Base-by-base conservation (phyloP, 495 filamentous ascomycete species). In the Aspergillus homomorphus region DNA sequence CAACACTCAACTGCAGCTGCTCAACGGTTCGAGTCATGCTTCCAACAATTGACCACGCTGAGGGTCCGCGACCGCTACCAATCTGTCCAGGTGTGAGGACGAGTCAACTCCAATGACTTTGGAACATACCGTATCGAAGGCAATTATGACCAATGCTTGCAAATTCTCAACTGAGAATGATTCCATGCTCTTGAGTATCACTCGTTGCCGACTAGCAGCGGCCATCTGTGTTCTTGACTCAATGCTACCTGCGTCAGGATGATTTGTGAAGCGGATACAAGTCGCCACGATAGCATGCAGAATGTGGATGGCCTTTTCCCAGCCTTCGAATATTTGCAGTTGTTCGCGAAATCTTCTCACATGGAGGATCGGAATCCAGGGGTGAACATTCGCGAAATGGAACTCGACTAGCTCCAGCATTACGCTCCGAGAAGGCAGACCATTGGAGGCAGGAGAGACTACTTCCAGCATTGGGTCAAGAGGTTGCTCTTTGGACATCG, bases 11-110 rank as follows among this genome's bases (percentile, higher is more conserved):
- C 45, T 68, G 62, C 9, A 71, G 54, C 12, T 71, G 62, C 18
- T 71, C 66, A 0, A 71, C 68, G 1, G 66, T 67, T 1, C 66
- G 42, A 0, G 60, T 58, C 62, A 71, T 62, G 23, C 62, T 62
- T 14, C 68, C 68, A 14, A 71, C 57, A 16, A 69, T 64, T 0
- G 68, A 66, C 68, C 68, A 71, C 5, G 66, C 60, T 3, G 65
- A 66, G n/a, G 65, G 67, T 10, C 67, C 67, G 12, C 65, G 67
- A 16, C 65, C 67, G 1, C 67, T 56, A 15, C 59, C 62, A 42
- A 70, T 70, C 65, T 65, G 30, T n/a, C n/a, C n/a, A n/a, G n/a
- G n/a, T n/a, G n/a, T n/a, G n/a, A n/a, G n/a, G n/a, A n/a, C n/a
- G n/a, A 18, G 24, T 12, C 33, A 42, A 45, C 18, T 28, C 44